These are phyloP conservation scores for Lophiotrema nucula DNA, from an alignment of 495 filamentous ascomycete species.

Conservation along the genomic window DNA sequence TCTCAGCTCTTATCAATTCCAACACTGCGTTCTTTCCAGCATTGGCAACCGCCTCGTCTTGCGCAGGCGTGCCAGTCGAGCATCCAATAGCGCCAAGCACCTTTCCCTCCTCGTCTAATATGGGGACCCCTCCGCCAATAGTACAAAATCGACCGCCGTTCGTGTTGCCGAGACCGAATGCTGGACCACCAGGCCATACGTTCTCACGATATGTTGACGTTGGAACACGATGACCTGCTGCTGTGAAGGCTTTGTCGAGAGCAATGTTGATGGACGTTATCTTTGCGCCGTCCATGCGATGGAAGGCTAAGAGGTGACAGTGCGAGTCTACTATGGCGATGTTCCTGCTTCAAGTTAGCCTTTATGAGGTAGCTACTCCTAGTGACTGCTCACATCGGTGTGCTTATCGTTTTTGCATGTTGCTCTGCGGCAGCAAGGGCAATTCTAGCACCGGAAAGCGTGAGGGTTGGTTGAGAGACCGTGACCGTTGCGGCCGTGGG, in stretches of 20 bases:
- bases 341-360: conserved; percentile 24
- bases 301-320: conserved; percentile 40
- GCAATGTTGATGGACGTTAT: conserved; percentile 41
- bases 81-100: conserved; percentile 42
- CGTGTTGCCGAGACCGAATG: conserved; percentile 38
- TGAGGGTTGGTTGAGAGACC: conserved; percentile 32
- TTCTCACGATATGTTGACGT: conserved; percentile 37
- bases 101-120: conserved; percentile 32
- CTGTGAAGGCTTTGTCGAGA: conserved; percentile 45
- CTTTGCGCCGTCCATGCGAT: conserved; percentile 42
- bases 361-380: neutral
- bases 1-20: conserved; percentile 26
- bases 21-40: conserved; percentile 37
- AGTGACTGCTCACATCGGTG: conserved; percentile 21
- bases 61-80: conserved; percentile 40
- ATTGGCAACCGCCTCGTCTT: conserved; percentile 39
- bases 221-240: conserved; percentile 40
- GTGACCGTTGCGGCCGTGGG: conserved; percentile 28
- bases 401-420: conserved; percentile 34
- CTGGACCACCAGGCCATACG: conserved; percentile 41
- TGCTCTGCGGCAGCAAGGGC: conserved; percentile 32
- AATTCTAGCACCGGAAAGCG: conserved; percentile 37
- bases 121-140: conserved; percentile 41
- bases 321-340: conserved; percentile 40
- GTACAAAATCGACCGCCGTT: conserved; percentile 41